Conservation (phyloP, 306 rosid species). For the Neltuma alba region DNA sequence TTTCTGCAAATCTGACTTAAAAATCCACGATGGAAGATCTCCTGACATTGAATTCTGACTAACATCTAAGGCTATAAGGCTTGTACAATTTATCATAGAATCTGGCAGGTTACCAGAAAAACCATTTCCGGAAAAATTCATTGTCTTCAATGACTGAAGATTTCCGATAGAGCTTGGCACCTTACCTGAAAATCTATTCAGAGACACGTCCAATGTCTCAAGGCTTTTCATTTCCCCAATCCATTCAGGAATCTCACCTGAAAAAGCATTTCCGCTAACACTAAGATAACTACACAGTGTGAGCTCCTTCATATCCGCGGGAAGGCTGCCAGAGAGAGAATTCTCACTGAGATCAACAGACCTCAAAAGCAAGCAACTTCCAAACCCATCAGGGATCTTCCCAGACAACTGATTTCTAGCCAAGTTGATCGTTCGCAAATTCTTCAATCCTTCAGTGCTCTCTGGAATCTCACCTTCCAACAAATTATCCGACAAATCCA, state of each 20-base stretch:
- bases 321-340: constrained; percentile 66
- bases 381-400: constrained; percentile 71
- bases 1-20: constrained; percentile 57
- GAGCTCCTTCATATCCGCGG: constrained; percentile 68
- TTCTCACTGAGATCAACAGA: constrained; percentile 83
- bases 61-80: constrained; percentile 66
- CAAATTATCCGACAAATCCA: constrained; percentile 76
- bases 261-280: constrained; percentile 62
- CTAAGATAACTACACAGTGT: constrained; percentile 62
- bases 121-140: constrained; percentile 74
- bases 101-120: constrained; percentile 71
- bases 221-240: constrained; percentile 80
- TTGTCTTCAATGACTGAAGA: constrained; percentile 62
- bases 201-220: constrained; percentile 74
- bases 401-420: constrained; percentile 75
- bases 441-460: constrained; percentile 62
- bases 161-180: constrained; percentile 71
- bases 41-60: constrained; percentile 78
- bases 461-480: constrained; percentile 73
- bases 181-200: constrained; percentile 70
- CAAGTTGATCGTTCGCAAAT: constrained; percentile 66
- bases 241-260: constrained; percentile 81
- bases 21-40: constrained; percentile 76
- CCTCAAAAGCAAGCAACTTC: constrained; percentile 88
- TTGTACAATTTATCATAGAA: constrained; percentile 63